Base-by-base conservation (phyloP, 2,329 filamentous ascomycete species). In the Ophiosphaerella korrae region DNA sequence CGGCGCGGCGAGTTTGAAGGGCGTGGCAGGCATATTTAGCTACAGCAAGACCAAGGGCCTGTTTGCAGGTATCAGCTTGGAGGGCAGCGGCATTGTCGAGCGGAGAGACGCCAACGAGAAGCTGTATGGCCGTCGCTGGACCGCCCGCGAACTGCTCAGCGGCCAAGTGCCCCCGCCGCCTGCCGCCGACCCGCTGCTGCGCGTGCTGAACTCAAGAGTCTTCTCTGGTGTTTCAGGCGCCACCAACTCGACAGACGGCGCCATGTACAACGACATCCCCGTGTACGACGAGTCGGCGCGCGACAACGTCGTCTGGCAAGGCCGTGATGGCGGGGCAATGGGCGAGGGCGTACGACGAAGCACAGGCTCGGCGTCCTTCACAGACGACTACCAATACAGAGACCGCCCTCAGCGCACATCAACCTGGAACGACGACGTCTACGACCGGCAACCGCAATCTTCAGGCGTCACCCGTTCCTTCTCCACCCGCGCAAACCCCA, bases 11-110 rank as follows among this genome's bases (percentile, higher is more conserved):
- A 96, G 90, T 62, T 81, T 96, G 57, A 93, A 87, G 78, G 87
- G 91, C 57, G 88, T 97, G 7, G 89, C 92, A 0, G 94, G 90
- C 45, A 88, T 99, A 42, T 99, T 99, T 80, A 90, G 90, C 67
- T 99, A 99, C 81, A 94, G 89, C 73, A 97, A 97, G 78, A 99
- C 94, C 11, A 97, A 97, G 79, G 94, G 94, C 16, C 79, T 99
- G 29, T 99, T 99, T 65, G 94, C 94, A 5, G 94, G 94, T 70
- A 92, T 99, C 41, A 95, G 90, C 63, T 79, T 99, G 60, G 94
- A 99, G 74, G 94, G 94, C 18, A 93, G 89, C 55, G 92, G 90
- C 45, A 88, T 99, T 59, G 90, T 97, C 57, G 94, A 99, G 78
- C 86, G 94, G 58, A 88, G 92, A 77, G 94, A 99, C 75, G 94